These are phyloP conservation scores for Scheffersomyces coipomensis DNA, from an alignment of 805 yeast genomes.

Conservation along the genomic window DNA sequence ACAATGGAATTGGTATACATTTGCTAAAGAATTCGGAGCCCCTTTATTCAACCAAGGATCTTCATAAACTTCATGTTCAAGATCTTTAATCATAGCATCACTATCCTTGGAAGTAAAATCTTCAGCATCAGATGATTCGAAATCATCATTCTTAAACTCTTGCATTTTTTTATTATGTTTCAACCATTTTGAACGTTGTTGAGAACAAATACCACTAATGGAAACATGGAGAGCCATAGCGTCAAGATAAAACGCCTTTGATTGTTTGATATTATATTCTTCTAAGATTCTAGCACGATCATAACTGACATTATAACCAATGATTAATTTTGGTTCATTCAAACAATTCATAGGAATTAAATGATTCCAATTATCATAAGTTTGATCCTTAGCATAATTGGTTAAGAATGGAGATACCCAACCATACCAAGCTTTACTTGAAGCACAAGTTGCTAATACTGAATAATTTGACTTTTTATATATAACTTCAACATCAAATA, in stretches of 20 bases:
- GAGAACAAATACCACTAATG: constrained; percentile 86
- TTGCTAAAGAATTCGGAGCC: constrained; percentile 73
- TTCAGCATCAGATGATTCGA: neutral
- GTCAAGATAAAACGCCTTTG: constrained; percentile 81
- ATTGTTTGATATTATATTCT: constrained; percentile 67
- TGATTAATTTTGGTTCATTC: constrained; percentile 51
- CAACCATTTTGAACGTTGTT: constrained; percentile 80
- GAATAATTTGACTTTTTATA: constrained; percentile 76
- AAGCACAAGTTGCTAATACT: constrained; percentile 75
- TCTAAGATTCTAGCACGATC: constrained; percentile 86
- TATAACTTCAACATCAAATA: constrained; percentile 87
- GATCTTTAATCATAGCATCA: constrained; percentile 8
- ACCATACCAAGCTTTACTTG: constrained; percentile 81
- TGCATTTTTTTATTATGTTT: constrained; percentile 47
- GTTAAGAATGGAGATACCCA: constrained; percentile 91
- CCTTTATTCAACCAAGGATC: constrained; percentile 87
- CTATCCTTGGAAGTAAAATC: neutral
- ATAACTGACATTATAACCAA: constrained; percentile 90
- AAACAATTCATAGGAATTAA: constrained; percentile 71
- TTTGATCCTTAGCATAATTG: constrained; percentile 41
- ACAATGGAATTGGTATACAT: constrained; percentile 80
- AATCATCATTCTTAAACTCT: constrained; percentile 8
- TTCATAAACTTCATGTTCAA: constrained; percentile 37
- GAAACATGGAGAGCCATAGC: constrained; percentile 94
- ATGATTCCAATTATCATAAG: constrained; percentile 46